phyloP scores from a whole-genome alignment of 1,284 basidiomycete species.

The Trichosporon ovoides region DNA sequence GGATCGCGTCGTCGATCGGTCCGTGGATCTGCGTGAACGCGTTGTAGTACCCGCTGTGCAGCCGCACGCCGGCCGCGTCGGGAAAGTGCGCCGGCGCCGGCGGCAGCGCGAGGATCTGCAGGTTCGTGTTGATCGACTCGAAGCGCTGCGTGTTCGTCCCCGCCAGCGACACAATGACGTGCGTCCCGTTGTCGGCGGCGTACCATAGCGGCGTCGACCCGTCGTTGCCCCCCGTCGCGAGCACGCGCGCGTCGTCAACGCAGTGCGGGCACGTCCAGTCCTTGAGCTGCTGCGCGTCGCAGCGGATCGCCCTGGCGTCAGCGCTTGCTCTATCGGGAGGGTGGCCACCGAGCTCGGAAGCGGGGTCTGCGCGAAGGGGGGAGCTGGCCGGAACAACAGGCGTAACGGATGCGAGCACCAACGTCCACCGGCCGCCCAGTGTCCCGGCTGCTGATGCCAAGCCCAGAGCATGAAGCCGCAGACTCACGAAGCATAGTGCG shows the following conservation, averaged over 20 bases:
- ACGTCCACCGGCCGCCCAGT: no score
- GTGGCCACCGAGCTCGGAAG: no score
- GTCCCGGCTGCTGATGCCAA: no score
- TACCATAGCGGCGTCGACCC: constrained; percentile 4
- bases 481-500: background rate
- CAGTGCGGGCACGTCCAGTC: background rate
- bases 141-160: constrained; percentile 23
- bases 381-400: no score
- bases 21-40: constrained; percentile 21
- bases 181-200: constrained; percentile 12
- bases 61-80: constrained; percentile 6
- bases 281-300: background rate
- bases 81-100: constrained; percentile 18
- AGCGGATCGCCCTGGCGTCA: background rate
- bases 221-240: background rate
- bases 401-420: no score
- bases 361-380: no score
- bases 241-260: background rate
- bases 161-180: constrained; percentile 21
- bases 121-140: constrained; percentile 20
- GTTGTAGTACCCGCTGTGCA: constrained; percentile 27
- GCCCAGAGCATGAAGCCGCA: no score
- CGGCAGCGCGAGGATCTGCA: constrained; percentile 15
- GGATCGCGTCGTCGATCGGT: background rate
- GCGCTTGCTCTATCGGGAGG: no score